A percentile compares a stretch with the other conserved stretches of the same genome.
Evolutionary conservation across 768 basidiomycete genomes (phyloP).

Genomic region (Russula dissimulans): DNA sequence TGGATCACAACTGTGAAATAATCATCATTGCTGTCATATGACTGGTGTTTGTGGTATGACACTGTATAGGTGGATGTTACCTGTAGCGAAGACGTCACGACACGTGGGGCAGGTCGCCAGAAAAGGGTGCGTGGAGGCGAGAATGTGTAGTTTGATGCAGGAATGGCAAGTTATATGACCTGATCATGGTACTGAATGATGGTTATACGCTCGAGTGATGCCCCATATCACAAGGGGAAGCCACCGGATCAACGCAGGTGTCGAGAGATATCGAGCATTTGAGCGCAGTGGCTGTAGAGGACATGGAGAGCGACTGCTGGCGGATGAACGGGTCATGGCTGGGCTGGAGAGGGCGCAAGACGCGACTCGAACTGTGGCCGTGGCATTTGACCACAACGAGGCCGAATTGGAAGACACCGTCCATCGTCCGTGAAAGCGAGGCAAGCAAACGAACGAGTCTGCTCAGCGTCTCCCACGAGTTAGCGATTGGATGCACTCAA

Average conservation of each 20-base stretch:
- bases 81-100: slow-evolving; percentile 5
- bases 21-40: neutral
- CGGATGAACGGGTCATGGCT: too few species aligned
- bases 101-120: slow-evolving; percentile 15
- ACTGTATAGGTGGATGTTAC: too few species aligned
- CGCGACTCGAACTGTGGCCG: neutral
- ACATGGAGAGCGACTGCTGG: neutral
- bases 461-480: neutral
- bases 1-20: neutral
- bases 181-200: neutral
- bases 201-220: too few species aligned
- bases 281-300: neutral
- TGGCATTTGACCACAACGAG: neutral
- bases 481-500: slow-evolving; percentile 1
- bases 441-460: neutral
- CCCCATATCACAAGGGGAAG: slow-evolving; percentile 15
- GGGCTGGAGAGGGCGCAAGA: too few species aligned
- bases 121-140: neutral
- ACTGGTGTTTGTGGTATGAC: too few species aligned
- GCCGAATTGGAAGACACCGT: neutral
- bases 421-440: neutral
- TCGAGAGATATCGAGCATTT: slow-evolving; percentile 17
- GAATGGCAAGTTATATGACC: slow-evolving; percentile 14
- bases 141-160: slow-evolving; percentile 3
- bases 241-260: slow-evolving; percentile 1